Base-by-base conservation (phyloP, 768 basidiomycete species). In the Pholiota molesta region DNA sequence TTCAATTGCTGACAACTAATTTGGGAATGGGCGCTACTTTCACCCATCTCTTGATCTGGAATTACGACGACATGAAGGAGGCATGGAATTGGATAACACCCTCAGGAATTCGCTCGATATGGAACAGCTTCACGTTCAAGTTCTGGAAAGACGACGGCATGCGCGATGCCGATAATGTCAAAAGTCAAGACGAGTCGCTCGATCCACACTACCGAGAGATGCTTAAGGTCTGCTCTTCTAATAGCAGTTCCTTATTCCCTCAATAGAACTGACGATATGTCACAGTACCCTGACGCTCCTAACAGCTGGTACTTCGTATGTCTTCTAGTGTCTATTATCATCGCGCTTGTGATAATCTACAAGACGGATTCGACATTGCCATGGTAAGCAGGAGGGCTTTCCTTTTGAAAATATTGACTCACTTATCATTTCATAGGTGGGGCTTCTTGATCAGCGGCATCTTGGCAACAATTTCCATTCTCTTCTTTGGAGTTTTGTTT, bases 241-340 rank as follows among this genome's bases (percentile, higher is more conserved):
- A 11, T 23, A 23, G 29, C n/a, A 16, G 26, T 28, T 17, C 29
- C 33, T 29, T 19, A 49, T 11, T 49, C 45, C 31, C 56, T 57
- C 21, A 11, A 19, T 13, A 49, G 13, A 19, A 6, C 26, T 60
- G 26, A 42, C 26, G 11, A 21, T 37, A 37, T 14, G 5, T 8
- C 28, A 26, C 28, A 78, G 77, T 87, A 88, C 70, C 74, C 83
- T 13, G 85, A 87, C 68, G 81, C 79, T 3, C 86, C 85, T 0
- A 83, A 80, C 73, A 83, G 80, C 67, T 86, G 86, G 85, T 85
- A 85, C 63, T 61, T 77, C 0, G 70, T 74, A 21, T 75, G 81
- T 16, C 71, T 86, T 3, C 55, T 74, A 10, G 65, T 80, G 11
- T 74, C 84, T 1, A 76, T 85, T 66, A 73, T 81, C 39, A 74